phyloP scores from a whole-genome alignment of 1,284 basidiomycete genomes.

The Ganoderma lingzhi region DNA sequence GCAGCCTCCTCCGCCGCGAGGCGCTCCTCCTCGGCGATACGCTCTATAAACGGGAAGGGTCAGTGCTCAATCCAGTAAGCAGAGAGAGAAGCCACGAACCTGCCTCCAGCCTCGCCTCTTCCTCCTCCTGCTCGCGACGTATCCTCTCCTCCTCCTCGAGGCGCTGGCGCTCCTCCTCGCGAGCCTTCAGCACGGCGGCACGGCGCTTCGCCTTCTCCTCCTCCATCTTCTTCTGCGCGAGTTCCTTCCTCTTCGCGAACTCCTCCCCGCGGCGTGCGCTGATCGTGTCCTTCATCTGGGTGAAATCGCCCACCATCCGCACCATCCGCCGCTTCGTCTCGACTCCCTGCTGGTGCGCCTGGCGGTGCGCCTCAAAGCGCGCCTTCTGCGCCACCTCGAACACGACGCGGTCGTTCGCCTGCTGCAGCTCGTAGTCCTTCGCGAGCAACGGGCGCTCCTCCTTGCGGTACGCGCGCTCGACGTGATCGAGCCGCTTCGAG shows the following conservation, averaged over 20 bases:
- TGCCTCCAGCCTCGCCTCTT: slow-evolving; percentile 54
- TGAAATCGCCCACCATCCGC: slow-evolving; percentile 83
- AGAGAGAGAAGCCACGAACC: slow-evolving; percentile 49
- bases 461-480: slow-evolving; percentile 95
- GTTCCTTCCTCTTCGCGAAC: slow-evolving; percentile 68
- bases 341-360: slow-evolving; percentile 76
- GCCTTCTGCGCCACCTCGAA: slow-evolving; percentile 74
- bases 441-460: slow-evolving; percentile 90
- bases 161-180: slow-evolving; percentile 64
- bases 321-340: slow-evolving; percentile 82
- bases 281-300: slow-evolving; percentile 65
- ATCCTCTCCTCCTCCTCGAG: slow-evolving; percentile 58
- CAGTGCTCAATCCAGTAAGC: neutral
- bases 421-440: slow-evolving; percentile 91
- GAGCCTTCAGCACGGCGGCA: slow-evolving; percentile 59
- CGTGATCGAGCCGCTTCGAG: slow-evolving; percentile 92
- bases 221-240: slow-evolving; percentile 78
- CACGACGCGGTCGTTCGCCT: slow-evolving; percentile 75
- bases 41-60: slow-evolving; percentile 49
- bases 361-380: slow-evolving; percentile 67
- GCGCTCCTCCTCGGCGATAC: slow-evolving; percentile 61
- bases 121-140: slow-evolving; percentile 57
- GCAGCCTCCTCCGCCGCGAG: slow-evolving; percentile 60
- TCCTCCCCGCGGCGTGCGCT: slow-evolving; percentile 75
- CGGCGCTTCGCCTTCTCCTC: slow-evolving; percentile 86